These are phyloP conservation scores for Persicaria tinctoria DNA, from an alignment of 148 eudicot species.

Conservation along the genomic window DNA sequence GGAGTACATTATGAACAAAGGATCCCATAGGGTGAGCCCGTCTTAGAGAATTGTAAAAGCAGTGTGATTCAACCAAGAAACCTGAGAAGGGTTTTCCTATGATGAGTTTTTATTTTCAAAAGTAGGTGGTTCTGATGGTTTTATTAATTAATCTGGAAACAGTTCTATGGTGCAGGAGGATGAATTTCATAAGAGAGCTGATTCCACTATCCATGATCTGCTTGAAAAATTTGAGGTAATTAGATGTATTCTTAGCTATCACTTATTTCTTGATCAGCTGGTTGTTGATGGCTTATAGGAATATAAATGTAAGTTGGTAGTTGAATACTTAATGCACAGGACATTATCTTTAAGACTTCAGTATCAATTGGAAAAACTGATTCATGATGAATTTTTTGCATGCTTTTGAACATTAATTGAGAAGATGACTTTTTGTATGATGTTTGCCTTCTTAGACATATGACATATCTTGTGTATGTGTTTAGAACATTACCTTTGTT, in stretches of 20 bases:
- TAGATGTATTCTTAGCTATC: background rate
- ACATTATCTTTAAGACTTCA: background rate
- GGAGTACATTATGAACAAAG: background rate
- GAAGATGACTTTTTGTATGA: background rate
- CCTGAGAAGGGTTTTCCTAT: background rate
- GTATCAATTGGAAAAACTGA: background rate
- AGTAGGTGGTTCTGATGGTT: background rate
- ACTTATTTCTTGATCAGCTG: background rate
- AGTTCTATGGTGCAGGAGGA: constrained; percentile 82
- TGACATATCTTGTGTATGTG: background rate
- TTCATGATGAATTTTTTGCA: background rate
- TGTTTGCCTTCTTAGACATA: background rate
- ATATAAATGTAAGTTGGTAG: background rate
- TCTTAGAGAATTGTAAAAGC: background rate
- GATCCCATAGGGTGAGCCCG: background rate
- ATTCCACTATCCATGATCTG: constrained; percentile 76
- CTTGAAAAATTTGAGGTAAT: constrained; percentile 87
- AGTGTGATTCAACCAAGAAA: background rate
- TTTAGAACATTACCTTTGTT: background rate
- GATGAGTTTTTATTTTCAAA: constrained; percentile 1
- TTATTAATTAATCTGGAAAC: constrained; percentile 39
- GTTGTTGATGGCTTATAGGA: background rate
- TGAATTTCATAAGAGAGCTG: constrained; percentile 71
- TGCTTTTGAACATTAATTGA: background rate
- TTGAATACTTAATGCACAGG: background rate